These are phyloP conservation scores for Hypoxylon lienhwacheense DNA, from an alignment of 495 filamentous ascomycete species.

Conservation along the genomic window DNA sequence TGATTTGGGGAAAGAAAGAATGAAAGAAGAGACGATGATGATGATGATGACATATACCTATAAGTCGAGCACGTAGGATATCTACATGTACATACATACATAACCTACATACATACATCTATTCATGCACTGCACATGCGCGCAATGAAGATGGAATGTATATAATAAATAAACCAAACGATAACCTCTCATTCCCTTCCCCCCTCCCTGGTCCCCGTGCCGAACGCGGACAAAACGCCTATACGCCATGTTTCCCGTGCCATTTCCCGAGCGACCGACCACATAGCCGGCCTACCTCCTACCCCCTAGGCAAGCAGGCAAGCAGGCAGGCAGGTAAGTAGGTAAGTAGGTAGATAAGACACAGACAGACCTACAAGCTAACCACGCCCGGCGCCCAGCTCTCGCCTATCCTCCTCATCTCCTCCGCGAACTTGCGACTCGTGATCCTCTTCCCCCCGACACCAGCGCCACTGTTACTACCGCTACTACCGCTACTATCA, in stretches of 20 bases:
- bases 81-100: neutral
- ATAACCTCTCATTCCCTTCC: neutral
- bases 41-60: neutral
- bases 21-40: neutral
- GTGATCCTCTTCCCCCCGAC: conserved; percentile 69
- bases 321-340: too few species aligned
- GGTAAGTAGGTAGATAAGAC: too few species aligned
- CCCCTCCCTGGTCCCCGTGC: too few species aligned
- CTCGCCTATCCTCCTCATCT: conserved; percentile 84
- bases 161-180: conserved; percentile 11
- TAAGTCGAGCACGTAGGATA: too few species aligned
- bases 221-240: conserved; percentile 25
- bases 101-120: neutral
- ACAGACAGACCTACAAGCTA: conserved; percentile 33
- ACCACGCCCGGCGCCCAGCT: conserved; percentile 61
- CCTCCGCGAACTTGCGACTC: conserved; percentile 75
- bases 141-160: too few species aligned
- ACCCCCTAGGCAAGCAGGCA: too few species aligned
- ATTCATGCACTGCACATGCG: too few species aligned
- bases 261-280: too few species aligned
- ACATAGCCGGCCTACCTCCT: too few species aligned
- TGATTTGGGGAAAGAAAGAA: conserved; percentile 2
- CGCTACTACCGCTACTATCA: too few species aligned
- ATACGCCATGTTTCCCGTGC: conserved; percentile 31
- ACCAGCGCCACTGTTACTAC: too few species aligned